Base-by-base conservation (phyloP, 768 basidiomycete species). In the Russula brevipes region DNA sequence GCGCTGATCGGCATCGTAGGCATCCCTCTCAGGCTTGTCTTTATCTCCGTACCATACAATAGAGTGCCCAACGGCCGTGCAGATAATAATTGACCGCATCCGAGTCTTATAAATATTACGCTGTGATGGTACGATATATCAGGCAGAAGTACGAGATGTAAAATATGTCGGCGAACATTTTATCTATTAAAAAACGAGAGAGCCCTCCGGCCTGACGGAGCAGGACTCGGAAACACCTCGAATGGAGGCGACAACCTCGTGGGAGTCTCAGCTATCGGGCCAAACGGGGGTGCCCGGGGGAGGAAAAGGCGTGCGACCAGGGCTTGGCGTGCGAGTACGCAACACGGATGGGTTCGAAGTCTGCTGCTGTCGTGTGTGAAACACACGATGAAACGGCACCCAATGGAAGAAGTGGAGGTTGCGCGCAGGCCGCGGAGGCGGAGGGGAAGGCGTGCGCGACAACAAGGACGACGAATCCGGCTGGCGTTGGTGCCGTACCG, bases 191-290 rank as follows among this genome's bases (percentile, higher is more conserved):
- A 14, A 45, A 59, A 63, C 11, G 57, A 53, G 44, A 50, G 19
- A 8, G 44, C 16, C 16, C 57, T 59, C 39, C 47, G 57, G 3
- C 61, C 56, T 12, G 57, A 36, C 63, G 63, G 46, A 59, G 55
- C n/a, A 33, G 46, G n/a, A 64, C 38, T 24, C 16, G 63, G 53
- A 9, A 57, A 19, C 19, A 19, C 12, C 10, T 54, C 57, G 7
- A 16, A 53, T 19, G 57, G 47, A 9, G 63, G 63, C 12, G 63
- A 57, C 46, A 64, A 59, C 36, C 63, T 47, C 39, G 63, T 50
- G 19, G 57, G 63, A 10, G 57, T 64, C 57, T 64, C 63, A 7
- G 53, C 52, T 59, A 64, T 64, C 39, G 2, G 16, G 10, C 46
- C 38, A 0, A 39, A 16, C 35, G n/a, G 46, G 9, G 11, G 24